phyloP scores from a whole-genome alignment of 2,329 filamentous ascomycete genomes.

The Aureobasidium sp. region DNA sequence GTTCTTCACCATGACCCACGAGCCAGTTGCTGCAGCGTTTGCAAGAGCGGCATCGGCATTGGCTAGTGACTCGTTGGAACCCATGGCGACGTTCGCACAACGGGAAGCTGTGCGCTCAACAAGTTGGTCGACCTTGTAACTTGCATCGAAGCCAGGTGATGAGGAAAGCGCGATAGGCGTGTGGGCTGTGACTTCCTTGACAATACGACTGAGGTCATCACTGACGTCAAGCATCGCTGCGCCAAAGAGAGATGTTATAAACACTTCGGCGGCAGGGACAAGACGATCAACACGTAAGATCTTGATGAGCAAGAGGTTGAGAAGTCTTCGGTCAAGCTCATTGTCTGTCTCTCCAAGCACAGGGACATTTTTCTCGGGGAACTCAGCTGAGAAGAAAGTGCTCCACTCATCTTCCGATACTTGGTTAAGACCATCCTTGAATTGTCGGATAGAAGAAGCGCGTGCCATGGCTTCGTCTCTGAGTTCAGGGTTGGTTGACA shows the following conservation, averaged over 20 bases:
- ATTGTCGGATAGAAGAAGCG: slow-evolving; percentile 58
- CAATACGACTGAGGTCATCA: slow-evolving; percentile 77
- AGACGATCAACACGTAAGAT: slow-evolving; percentile 93
- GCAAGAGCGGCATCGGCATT: slow-evolving; percentile 95
- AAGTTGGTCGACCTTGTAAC: slow-evolving; percentile 95
- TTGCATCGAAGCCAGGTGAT: slow-evolving; percentile 93
- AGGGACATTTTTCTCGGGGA: slow-evolving; percentile 78
- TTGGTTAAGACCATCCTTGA: slow-evolving; percentile 63
- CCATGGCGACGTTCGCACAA: slow-evolving; percentile 98
- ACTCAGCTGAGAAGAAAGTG: slow-evolving; percentile 73
- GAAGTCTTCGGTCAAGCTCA: slow-evolving; percentile 65
- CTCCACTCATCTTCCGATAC: slow-evolving; percentile 62
- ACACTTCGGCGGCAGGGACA: slow-evolving; percentile 81
- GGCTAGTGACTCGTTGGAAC: slow-evolving; percentile 89
- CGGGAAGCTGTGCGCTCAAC: slow-evolving; percentile 74
- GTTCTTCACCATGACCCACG: slow-evolving; percentile 98
- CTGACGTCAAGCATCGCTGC: slow-evolving; percentile 70
- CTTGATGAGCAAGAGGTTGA: slow-evolving; percentile 81
- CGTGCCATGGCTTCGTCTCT: slow-evolving; percentile 60
- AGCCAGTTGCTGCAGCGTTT: slow-evolving; percentile 82
- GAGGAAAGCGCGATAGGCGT: slow-evolving; percentile 88
- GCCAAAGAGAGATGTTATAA: slow-evolving; percentile 80
- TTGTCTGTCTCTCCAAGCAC: slow-evolving; percentile 58
- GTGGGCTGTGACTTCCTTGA: slow-evolving; percentile 72
- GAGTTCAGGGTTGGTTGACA: slow-evolving; percentile 58